These are phyloP conservation scores for Austroboletus novae-zelandiae DNA, from an alignment of 1,284 basidiomycete genomes.

Conservation along the genomic window DNA sequence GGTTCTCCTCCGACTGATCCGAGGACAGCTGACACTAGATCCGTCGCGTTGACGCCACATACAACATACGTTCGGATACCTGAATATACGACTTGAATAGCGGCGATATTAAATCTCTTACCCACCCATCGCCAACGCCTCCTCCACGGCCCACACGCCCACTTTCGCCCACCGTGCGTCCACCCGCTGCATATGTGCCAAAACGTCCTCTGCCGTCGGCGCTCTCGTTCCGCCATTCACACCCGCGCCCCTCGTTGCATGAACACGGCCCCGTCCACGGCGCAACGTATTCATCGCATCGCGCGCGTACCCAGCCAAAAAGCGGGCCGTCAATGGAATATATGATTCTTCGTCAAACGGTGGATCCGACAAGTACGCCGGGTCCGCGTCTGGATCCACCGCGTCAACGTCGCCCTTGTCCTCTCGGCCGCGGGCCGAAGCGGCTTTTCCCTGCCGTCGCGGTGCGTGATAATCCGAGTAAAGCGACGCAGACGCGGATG, in stretches of 20 bases:
- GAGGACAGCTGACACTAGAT: too few species aligned
- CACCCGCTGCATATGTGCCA: constrained; percentile 40
- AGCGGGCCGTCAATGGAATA: constrained; percentile 51
- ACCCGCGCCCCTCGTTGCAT: background rate
- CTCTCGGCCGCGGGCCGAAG: background rate
- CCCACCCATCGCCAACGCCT: constrained; percentile 40
- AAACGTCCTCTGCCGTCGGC: constrained; percentile 50
- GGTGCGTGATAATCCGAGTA: constrained; percentile 26
- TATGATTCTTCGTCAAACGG: constrained; percentile 53
- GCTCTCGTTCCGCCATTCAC: constrained; percentile 19
- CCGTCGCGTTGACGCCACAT: too few species aligned
- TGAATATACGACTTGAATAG: too few species aligned
- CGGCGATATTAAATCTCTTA: too few species aligned
- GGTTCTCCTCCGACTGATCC: too few species aligned
- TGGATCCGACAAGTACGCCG: constrained; percentile 59
- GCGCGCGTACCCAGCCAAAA: constrained; percentile 49
- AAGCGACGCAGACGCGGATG: constrained; percentile 20
- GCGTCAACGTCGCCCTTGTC: background rate
- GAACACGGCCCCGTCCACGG: too few species aligned
- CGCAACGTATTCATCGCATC: constrained; percentile 41
- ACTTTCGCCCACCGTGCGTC: constrained; percentile 65
- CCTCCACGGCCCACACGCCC: constrained; percentile 59
- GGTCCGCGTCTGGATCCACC: constrained; percentile 36
- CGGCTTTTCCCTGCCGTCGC: background rate
- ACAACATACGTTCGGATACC: too few species aligned